These are phyloP conservation scores for Dittrichia graveolens DNA, from an alignment of 129 eudicot genomes.

Conservation along the genomic window DNA sequence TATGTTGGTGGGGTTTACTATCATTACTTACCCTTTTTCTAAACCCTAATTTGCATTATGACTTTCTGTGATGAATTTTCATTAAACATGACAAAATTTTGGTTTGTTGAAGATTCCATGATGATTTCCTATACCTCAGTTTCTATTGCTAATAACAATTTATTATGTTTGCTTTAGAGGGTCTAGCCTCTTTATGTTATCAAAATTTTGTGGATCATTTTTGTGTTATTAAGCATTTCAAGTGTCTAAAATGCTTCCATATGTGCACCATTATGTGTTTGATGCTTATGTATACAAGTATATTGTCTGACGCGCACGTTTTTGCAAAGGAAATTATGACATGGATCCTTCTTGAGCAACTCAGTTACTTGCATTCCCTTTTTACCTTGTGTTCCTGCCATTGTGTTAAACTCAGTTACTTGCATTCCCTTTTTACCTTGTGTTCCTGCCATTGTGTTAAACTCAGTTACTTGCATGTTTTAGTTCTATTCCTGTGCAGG, in stretches of 20 bases:
- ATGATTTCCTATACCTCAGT: background rate
- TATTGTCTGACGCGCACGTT: background rate
- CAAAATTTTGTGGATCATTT: background rate
- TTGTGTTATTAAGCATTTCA: slow-evolving; percentile 3
- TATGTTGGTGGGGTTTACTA: no score
- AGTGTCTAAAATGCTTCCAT: slow-evolving; percentile 2
- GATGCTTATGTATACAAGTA: slow-evolving; percentile 6
- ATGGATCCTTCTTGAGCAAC: slow-evolving; percentile 10
- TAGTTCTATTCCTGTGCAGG: background rate
- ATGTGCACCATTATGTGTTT: slow-evolving; percentile 7
- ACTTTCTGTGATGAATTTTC: no score
- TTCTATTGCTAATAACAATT: background rate
- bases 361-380: slow-evolving; percentile 7
- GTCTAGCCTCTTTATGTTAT: background rate
- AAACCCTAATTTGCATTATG: no score
- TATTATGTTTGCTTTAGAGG: background rate
- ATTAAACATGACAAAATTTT: no score
- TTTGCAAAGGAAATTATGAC: background rate
- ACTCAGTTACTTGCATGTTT: slow-evolving; percentile 12
- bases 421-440: background rate
- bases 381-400: no score
- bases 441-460: no score
- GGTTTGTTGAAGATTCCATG: no score
- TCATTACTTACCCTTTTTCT: no score
- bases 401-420: slow-evolving; percentile 24